Conservation (phyloP, 768 basidiomycete genomes). For the Boletus speciosus region DNA sequence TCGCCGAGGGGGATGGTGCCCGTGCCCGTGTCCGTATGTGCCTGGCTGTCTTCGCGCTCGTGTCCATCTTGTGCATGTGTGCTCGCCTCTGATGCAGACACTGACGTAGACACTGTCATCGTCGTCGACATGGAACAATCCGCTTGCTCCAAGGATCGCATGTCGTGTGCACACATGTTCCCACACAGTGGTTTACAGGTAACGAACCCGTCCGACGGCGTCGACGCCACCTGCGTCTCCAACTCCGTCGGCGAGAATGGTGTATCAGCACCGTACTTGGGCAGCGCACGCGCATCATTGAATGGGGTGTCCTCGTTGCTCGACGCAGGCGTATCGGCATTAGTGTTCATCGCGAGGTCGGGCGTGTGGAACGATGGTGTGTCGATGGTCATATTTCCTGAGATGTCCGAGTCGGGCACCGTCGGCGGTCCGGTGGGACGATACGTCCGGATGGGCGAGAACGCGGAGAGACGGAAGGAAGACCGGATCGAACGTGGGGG, state of each 20-base stretch:
- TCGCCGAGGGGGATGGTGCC: conserved; percentile 17
- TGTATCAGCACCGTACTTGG: conserved; percentile 15
- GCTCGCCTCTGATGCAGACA: conserved; percentile 10
- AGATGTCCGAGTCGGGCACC: background rate
- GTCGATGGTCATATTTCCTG: background rate
- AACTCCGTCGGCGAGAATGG: conserved; percentile 9
- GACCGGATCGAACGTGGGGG: conserved; percentile 6
- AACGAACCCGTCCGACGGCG: conserved; percentile 5
- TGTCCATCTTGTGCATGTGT: background rate
- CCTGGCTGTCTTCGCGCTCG: background rate
- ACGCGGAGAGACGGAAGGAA: conserved; percentile 24
- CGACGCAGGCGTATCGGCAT: conserved; percentile 9
- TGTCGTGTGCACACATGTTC: background rate
- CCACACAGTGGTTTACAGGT: background rate
- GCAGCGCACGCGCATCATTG: conserved; percentile 14
- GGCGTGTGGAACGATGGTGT: conserved; percentile 9
- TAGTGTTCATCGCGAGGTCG: conserved; percentile 5
- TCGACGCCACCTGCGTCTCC: conserved; percentile 7
- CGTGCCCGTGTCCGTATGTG: background rate
- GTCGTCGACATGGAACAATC: conserved; percentile 12
- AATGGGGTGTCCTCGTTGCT: conserved; percentile 17
- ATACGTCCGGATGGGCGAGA: conserved; percentile 10
- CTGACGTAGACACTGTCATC: conserved; percentile 8
- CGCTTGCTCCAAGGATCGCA: conserved; percentile 26
- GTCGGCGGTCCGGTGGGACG: background rate